These are phyloP conservation scores for Nemania sp. DNA, from an alignment of 2,329 filamentous ascomycete genomes.

Conservation along the genomic window DNA sequence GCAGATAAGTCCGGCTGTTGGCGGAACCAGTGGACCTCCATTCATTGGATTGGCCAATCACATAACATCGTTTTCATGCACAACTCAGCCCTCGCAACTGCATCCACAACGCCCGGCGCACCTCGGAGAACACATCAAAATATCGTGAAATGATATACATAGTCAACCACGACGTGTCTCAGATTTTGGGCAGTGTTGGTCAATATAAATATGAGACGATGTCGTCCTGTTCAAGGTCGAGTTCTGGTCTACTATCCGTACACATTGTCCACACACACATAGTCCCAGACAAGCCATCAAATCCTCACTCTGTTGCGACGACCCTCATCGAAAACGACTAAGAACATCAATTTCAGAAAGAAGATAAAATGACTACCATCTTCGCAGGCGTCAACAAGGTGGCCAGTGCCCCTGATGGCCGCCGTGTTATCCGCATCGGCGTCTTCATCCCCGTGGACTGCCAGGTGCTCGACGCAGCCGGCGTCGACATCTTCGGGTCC, in stretches of 20 bases:
- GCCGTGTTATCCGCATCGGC: slow-evolving; percentile 49
- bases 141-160: not conserved
- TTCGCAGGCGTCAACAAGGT: slow-evolving; percentile 26
- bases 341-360: not conserved
- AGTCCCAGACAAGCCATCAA: not conserved
- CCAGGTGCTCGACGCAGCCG: slow-evolving; percentile 57
- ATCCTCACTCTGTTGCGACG: not conserved
- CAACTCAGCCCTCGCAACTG: not conserved
- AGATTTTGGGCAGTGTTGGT: not conserved
- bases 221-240: not conserved
- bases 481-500: slow-evolving; percentile 54
- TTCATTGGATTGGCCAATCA: slow-evolving; percentile 38
- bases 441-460: slow-evolving; percentile 54
- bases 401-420: slow-evolving; percentile 10
- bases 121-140: slow-evolving; percentile 17
- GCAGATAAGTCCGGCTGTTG: slow-evolving; percentile 4
- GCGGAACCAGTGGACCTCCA: slow-evolving; percentile 10
- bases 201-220: slow-evolving; percentile 1
- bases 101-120: slow-evolving; percentile 7
- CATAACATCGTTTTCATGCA: slow-evolving; percentile 26
- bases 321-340: not conserved
- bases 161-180: not conserved
- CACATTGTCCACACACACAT: not conserved
- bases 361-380: too few relatives aligned
- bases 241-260: not conserved